These are phyloP conservation scores for Apiotrichum akiyoshidainum DNA, from an alignment of 1,284 basidiomycete genomes.

Conservation along the genomic window DNA sequence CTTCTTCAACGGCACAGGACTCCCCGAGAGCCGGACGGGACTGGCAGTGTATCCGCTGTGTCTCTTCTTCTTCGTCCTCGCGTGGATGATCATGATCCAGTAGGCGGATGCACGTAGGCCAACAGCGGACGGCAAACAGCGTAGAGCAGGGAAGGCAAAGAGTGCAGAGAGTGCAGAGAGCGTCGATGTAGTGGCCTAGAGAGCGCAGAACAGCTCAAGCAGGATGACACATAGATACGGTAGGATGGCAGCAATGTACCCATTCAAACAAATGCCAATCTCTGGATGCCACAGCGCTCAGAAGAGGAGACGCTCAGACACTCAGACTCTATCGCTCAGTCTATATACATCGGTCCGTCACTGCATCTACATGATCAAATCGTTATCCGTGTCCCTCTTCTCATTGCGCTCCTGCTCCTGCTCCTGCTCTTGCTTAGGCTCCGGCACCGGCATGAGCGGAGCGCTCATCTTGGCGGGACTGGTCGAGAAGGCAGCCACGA, in stretches of 20 bases:
- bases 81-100: conserved; percentile 93
- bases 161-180: too few relatives aligned
- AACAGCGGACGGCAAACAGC: too few relatives aligned
- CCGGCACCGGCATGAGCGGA: neutral
- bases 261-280: too few relatives aligned
- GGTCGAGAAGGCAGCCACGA: neutral
- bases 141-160: too few relatives aligned
- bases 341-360: too few relatives aligned
- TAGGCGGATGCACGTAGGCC: conserved; percentile 34
- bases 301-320: neutral
- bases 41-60: conserved; percentile 89
- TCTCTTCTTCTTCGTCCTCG: conserved; percentile 59
- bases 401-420: neutral
- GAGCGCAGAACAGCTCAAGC: too few relatives aligned
- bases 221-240: too few relatives aligned
- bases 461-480: neutral
- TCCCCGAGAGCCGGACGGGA: conserved; percentile 78
- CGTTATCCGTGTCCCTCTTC: neutral
- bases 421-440: too few relatives aligned
- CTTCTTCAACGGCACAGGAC: conserved; percentile 87
- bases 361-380: neutral
- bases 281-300: neutral
- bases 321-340: too few relatives aligned
- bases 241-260: too few relatives aligned
- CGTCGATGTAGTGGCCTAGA: too few relatives aligned